Evolutionary conservation across 306 rosid genomes (phyloP).

Genomic region (Prunus davidiana): DNA sequence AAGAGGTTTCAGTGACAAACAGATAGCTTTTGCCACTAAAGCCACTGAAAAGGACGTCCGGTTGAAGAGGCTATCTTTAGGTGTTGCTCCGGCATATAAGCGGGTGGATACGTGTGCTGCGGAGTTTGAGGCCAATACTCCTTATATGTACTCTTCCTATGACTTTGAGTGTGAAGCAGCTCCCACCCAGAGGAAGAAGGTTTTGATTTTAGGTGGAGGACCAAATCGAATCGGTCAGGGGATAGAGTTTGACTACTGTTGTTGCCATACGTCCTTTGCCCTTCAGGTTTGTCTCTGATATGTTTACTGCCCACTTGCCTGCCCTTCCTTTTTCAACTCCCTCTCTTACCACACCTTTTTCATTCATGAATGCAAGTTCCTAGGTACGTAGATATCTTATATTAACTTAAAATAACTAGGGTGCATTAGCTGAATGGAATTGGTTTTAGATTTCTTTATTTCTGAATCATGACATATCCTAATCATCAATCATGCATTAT

Average conservation of each 20-base stretch:
- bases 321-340: not conserved
- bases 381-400: not conserved
- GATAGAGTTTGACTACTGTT: conserved; percentile 98
- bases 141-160: conserved; percentile 98
- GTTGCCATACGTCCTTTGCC: conserved; percentile 93
- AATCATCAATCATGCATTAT: not conserved
- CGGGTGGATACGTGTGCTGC: conserved; percentile 99
- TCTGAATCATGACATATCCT: not conserved
- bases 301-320: not conserved
- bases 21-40: conserved; percentile 90
- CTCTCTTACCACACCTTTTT: not conserved
- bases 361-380: not conserved
- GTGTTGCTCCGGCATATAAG: conserved; percentile 78
- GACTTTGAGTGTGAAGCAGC: conserved; percentile 95
- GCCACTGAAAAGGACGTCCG: conserved; percentile 79
- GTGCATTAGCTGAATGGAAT: not conserved
- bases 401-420: not conserved
- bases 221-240: conserved; percentile 99
- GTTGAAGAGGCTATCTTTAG: conserved; percentile 55
- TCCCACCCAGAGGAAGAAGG: conserved; percentile 80
- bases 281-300: conserved; percentile 62
- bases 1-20: conserved; percentile 97
- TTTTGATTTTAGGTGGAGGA: conserved; percentile 93
- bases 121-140: conserved; percentile 98
- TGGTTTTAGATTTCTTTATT: not conserved